Evolutionary conservation across 176 grass and related monocot species (phyloP), one percentile per base, ranked within the genome.

Genomic region (Lolium multiflorum): DNA sequence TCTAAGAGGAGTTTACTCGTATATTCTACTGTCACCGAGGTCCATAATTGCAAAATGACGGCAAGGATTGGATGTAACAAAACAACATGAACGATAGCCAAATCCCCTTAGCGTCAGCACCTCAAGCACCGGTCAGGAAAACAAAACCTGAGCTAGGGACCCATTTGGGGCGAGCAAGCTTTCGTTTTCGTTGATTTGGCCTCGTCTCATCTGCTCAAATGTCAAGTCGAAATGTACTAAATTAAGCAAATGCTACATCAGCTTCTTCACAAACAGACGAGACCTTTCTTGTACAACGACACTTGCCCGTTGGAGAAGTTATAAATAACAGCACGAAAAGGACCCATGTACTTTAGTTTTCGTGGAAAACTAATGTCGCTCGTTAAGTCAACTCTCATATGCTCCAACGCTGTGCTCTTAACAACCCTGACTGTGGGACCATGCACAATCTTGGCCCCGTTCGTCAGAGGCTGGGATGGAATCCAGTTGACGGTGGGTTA

Each of bases 281-380:
- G 54, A 54, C 55, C 48, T 9, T 79, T 74, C 79, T 69, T 16
- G 12, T 35, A 83, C 80, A 82, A 80, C 47, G 81, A 87, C 85
- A 84, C 81, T 76, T 84, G 38, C 75, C 74, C 20, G 59, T n/a
- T 71, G 20, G 1, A 84, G 38, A 81, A 59, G 76, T 76, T 46
- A 35, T 35, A 35, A 35, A 35, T 35, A 35, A 35, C 31, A 35
- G 31, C 31, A 35, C 31, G 31, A 35, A 35, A 35, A 35, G 2
- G 31, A 35, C 31, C 2, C 31, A 35, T 35, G 31, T 35, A 35
- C 31, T 35, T 35, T 3, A 35, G 2, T 35, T 50, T 25, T 4
- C 65, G 39, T 74, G 18, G n/a, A 1, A 25, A 62, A 51, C 18
- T 51, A 20, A 61, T 20, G 59, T 17, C 60, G 61, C 28, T 35